Evolutionary conservation across 768 basidiomycete species (phyloP).

Genomic region (Trametes gibbosa): DNA sequence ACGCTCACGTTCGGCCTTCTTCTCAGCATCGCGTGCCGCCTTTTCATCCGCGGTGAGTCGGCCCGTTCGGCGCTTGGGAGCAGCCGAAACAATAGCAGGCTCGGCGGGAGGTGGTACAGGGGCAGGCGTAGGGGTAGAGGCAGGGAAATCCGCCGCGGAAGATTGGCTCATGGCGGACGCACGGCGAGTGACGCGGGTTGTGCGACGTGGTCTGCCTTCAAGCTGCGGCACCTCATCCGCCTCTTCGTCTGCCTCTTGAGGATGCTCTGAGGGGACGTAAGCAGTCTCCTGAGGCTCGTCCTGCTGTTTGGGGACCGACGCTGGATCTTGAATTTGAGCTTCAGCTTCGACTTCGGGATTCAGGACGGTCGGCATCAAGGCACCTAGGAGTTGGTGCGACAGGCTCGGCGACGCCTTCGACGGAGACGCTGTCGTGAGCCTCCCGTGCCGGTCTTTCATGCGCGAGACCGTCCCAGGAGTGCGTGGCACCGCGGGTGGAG

Average conservation of each 20-base stretch:
- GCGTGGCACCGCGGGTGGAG: constrained; percentile 26
- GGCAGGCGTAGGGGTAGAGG: not conserved
- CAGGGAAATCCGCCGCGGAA: not conserved
- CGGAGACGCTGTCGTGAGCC: constrained; percentile 15
- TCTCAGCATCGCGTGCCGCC: constrained; percentile 18
- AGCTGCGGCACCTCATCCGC: not conserved
- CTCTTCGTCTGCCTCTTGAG: not conserved
- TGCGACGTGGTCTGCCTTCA: constrained; percentile 1
- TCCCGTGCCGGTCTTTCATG: constrained; percentile 43
- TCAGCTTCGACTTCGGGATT: not conserved
- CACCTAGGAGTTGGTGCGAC: constrained; percentile 1
- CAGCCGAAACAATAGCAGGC: not conserved
- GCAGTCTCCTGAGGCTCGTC: not conserved
- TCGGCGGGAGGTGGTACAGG: constrained; percentile 5
- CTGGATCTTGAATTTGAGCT: not conserved
- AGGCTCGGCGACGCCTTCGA: constrained; percentile 8
- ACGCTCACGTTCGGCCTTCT: constrained; percentile 15
- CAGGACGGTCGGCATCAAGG: not conserved
- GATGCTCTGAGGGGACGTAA: not conserved
- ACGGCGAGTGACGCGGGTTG: constrained; percentile 9
- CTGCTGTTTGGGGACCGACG: not conserved
- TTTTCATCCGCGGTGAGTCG: constrained; percentile 27
- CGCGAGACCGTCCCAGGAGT: constrained; percentile 36
- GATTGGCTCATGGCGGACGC: not conserved
- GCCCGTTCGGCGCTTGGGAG: constrained; percentile 22